These are phyloP conservation scores for Metschnikowia lochheadii DNA, from an alignment of 805 yeast species.

Conservation along the genomic window DNA sequence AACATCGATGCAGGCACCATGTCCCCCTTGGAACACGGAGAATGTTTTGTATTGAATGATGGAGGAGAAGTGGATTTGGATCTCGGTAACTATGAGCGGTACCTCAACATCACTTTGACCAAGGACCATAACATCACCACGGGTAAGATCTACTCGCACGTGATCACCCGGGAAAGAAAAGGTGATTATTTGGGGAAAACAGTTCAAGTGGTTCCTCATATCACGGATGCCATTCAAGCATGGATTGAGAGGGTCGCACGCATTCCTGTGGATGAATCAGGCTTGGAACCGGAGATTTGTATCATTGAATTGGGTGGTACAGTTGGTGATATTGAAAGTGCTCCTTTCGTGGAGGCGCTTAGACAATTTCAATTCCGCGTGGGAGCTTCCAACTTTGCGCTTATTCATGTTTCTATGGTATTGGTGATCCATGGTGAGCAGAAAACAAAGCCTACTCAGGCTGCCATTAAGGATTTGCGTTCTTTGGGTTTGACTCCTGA, in stretches of 20 bases:
- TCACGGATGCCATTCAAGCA: constrained; percentile 95
- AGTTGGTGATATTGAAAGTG: constrained; percentile 98
- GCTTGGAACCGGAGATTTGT: constrained; percentile 91
- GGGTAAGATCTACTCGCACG: constrained; percentile 93
- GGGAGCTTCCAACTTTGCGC: constrained; percentile 88
- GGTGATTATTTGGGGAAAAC: constrained; percentile 98
- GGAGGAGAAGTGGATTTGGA: constrained; percentile 99
- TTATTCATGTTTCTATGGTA: constrained; percentile 93
- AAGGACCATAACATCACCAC: constrained; percentile 96
- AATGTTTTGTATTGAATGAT: constrained; percentile 94
- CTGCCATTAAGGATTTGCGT: constrained; percentile 95
- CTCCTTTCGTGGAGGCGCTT: constrained; percentile 97
- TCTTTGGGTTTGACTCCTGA: constrained; percentile 93
- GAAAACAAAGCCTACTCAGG: constrained; percentile 99
- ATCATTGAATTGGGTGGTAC: constrained; percentile 98
- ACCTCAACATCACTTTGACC: constrained; percentile 88
- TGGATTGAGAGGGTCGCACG: constrained; percentile 94
- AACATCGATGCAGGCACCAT: constrained; percentile 99
- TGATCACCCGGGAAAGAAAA: constrained; percentile 88
- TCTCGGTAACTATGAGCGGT: constrained; percentile 96
- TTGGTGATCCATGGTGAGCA: constrained; percentile 99
- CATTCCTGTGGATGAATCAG: constrained; percentile 87
- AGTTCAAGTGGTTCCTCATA: constrained; percentile 98
- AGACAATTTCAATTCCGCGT: constrained; percentile 99
- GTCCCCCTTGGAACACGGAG: constrained; percentile 99